These are phyloP conservation scores for Dothistroma septosporum DNA, from an alignment of 2,329 filamentous ascomycete species.

Conservation along the genomic window DNA sequence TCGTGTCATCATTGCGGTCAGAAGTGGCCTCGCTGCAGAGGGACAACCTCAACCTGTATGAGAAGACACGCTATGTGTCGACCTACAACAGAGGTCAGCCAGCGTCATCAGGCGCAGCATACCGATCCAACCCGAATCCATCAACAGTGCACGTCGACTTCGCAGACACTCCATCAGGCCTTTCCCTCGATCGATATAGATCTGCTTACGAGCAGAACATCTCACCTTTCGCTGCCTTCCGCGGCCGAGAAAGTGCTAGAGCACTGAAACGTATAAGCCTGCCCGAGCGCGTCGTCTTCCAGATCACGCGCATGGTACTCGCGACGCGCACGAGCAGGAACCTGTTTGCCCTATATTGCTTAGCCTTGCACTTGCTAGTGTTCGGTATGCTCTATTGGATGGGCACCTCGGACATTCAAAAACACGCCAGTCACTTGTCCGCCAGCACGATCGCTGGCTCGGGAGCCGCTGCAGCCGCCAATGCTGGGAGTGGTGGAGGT, in stretches of 20 bases:
- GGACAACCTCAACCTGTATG: conserved; percentile 92
- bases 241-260: conserved; percentile 84
- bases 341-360: conserved; percentile 86
- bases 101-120: conserved; percentile 62
- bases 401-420: conserved; percentile 63
- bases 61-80: conserved; percentile 95
- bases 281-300: conserved; percentile 85
- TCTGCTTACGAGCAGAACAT: conserved; percentile 93
- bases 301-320: conserved; percentile 83
- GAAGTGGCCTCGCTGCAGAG: conserved; percentile 90
- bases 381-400: conserved; percentile 85
- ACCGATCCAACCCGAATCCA: conserved; percentile 63
- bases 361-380: conserved; percentile 81
- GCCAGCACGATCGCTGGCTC: conserved; percentile 32
- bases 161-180: conserved; percentile 56
- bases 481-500: conserved; percentile 28
- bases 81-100: conserved; percentile 75
- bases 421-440: conserved; percentile 56
- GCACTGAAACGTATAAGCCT: conserved; percentile 92
- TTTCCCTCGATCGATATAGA: conserved; percentile 77
- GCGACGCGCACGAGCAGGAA: conserved; percentile 88
- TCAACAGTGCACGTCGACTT: conserved; percentile 61
- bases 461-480: conserved; percentile 28
- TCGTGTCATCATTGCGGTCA: conserved; percentile 78
- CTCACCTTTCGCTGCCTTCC: conserved; percentile 91